phyloP scores from a whole-genome alignment of 352 stramenopile genomes.

The Phytophthora agathidicida region DNA sequence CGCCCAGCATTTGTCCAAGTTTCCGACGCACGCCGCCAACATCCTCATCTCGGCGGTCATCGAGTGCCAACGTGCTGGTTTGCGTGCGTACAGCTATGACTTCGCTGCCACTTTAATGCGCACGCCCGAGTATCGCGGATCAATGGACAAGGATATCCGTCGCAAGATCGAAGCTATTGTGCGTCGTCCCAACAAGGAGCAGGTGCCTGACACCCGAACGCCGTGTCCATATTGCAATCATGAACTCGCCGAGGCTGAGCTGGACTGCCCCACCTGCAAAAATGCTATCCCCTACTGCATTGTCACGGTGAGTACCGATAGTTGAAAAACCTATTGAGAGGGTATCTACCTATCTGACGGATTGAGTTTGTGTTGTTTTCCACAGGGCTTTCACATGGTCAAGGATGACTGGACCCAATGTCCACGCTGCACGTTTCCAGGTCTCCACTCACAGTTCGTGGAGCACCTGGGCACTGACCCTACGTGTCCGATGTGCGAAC shows the following conservation, averaged over 20 bases:
- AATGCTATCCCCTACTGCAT: constrained; percentile 94
- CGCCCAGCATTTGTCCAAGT: constrained; percentile 92
- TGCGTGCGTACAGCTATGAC: constrained; percentile 92
- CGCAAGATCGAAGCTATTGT: constrained; percentile 96
- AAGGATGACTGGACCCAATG: constrained; percentile 93
- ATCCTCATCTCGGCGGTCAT: constrained; percentile 95
- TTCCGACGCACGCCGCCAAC: constrained; percentile 89
- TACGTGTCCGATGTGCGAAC: constrained; percentile 82
- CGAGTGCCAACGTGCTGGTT: constrained; percentile 92
- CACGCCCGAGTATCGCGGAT: constrained; percentile 84
- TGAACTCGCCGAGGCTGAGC: constrained; percentile 83
- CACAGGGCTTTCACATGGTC: constrained; percentile 92
- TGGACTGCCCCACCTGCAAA: constrained; percentile 92
- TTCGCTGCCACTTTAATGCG: constrained; percentile 93
- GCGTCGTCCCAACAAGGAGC: constrained; percentile 90
- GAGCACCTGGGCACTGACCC: constrained; percentile 76
- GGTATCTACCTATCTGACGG: background rate
- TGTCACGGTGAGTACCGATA: constrained; percentile 68
- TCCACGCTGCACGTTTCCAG: constrained; percentile 89
- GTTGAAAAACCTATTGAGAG: background rate
- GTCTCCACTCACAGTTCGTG: constrained; percentile 88
- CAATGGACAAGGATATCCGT: constrained; percentile 91
- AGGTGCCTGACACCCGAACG: constrained; percentile 64
- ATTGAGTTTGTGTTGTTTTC: constrained; percentile 4
- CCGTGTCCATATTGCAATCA: constrained; percentile 87